Evolutionary conservation across 2,329 filamentous ascomycete genomes (phyloP), one percentile per base, ranked within the genome.

Genomic region (Ascochyta koolunga): DNA sequence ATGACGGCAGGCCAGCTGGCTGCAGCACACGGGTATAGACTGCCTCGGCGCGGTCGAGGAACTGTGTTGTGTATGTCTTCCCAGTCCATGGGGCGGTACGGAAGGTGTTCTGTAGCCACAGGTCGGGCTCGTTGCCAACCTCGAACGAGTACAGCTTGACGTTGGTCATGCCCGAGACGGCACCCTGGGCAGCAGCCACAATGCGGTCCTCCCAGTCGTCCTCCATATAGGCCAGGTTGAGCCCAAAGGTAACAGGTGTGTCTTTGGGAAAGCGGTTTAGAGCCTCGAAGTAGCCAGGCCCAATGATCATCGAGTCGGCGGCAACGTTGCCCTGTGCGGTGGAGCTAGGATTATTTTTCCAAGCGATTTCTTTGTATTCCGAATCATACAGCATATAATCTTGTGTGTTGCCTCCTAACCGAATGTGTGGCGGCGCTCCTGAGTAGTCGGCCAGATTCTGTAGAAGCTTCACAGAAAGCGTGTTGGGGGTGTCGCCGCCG

Each of bases 351-450:
- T 82, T 80, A 22, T 62, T 60, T 36, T 70, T 63, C 70, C 77
- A 75, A 16, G 58, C 60, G 61, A 74, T 78, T 16, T 70, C 56
- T 24, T 66, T 54, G 52, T 78, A 75, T 40, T 62, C 64, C 11
- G 64, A 50, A 47, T 78, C 67, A 60, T 71, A 83, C 27, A 81
- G 61, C 72, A 82, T 78, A 64, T 81, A 80, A 58, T 82, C 80
- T 55, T 77, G 74, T 2, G 80, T 82, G 64, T 82, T 82, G 48
- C 80, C 80, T 50, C 80, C 80, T 7, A 83, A 61, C 5, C 80
- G 77, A 29, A 82, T 74, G 63, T 81, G 78, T 2, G 79, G 75
- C 8, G 80, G 79, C 29, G 75, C 74, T 42, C 80, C 80, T 1
- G 79, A 74, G 60, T 81, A 81, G 60, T 77, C 76, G 43, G 77